Evolutionary conservation across 768 basidiomycete species (phyloP).

Genomic region (Agrocybe pediades): DNA sequence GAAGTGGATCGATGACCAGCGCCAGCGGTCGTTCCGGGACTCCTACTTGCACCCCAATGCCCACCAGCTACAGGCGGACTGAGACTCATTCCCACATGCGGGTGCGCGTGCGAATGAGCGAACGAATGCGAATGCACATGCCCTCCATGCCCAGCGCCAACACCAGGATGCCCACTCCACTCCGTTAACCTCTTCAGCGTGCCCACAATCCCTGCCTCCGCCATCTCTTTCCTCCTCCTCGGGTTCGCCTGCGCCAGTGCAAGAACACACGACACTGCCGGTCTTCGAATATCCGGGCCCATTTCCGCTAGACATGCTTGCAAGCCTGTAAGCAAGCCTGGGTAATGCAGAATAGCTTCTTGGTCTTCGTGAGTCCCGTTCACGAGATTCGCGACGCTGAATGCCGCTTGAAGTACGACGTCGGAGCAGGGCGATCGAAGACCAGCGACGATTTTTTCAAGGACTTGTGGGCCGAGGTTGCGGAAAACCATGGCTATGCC

Average conservation of each 20-base stretch:
- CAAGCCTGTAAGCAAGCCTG: conserved; percentile 53
- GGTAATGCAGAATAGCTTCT: conserved; percentile 50
- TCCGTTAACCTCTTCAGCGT: conserved; percentile 45
- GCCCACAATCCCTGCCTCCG: conserved; percentile 40
- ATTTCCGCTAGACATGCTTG: conserved; percentile 56
- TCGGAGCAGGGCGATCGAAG: conserved; percentile 45
- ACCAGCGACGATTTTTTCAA: conserved; percentile 46
- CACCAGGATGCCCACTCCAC: conserved; percentile 31
- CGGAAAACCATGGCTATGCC: conserved; percentile 64
- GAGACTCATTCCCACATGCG: conserved; percentile 16
- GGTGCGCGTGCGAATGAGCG: conserved; percentile 1
- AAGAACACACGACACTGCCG: conserved; percentile 60
- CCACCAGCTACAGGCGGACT: conserved; percentile 9
- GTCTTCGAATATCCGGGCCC: conserved; percentile 51
- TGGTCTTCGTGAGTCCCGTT: conserved; percentile 59
- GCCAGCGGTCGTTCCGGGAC: neutral
- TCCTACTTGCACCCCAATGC: conserved; percentile 9
- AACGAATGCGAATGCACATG: conserved; percentile 13
- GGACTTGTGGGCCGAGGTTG: conserved; percentile 47
- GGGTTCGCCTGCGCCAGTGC: conserved; percentile 52
- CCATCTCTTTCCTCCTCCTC: conserved; percentile 31
- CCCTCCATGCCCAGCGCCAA: too few relatives aligned
- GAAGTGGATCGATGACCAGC: neutral
- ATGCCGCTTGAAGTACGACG: conserved; percentile 44
- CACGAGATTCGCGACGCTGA: conserved; percentile 66